Conservation (phyloP, 768 basidiomycete genomes). For the Pleurotus salmoneostramineus region DNA sequence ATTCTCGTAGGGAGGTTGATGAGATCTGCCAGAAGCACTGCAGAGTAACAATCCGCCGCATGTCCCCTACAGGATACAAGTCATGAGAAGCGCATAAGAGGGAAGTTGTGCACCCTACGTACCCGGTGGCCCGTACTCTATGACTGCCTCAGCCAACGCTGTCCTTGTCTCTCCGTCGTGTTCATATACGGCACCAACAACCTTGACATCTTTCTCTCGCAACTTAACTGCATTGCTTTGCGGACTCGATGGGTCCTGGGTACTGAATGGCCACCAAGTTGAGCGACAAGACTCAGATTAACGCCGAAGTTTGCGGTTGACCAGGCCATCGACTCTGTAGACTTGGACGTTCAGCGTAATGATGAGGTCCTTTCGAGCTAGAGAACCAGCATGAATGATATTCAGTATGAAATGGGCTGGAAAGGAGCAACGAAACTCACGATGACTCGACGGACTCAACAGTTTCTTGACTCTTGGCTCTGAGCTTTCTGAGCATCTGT, state of each 20-base stretch:
- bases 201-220: slow-evolving; percentile 13
- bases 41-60: slow-evolving; percentile 17
- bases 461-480: no score
- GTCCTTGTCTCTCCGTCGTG: slow-evolving; percentile 4
- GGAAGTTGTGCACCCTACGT: not conserved
- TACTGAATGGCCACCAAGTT: slow-evolving; percentile 17
- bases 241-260: slow-evolving; percentile 20
- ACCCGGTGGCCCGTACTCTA: slow-evolving; percentile 2
- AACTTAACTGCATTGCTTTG: slow-evolving; percentile 15
- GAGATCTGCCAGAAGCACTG: slow-evolving; percentile 19
- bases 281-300: slow-evolving; percentile 21
- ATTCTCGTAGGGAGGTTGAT: slow-evolving; percentile 20
- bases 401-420: slow-evolving; percentile 14
- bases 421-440: slow-evolving; percentile 8
- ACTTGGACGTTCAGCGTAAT: slow-evolving; percentile 20
- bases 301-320: slow-evolving; percentile 16
- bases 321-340: slow-evolving; percentile 20
- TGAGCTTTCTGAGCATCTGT: slow-evolving; percentile 16
- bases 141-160: slow-evolving; percentile 1
- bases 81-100: not conserved
- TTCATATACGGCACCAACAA: slow-evolving; percentile 21
- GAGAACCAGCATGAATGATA: slow-evolving; percentile 14
- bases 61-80: slow-evolving; percentile 13
- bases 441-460: slow-evolving; percentile 15
- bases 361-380: slow-evolving; percentile 18